Conservation (phyloP, 78 protist genomes). For the Anaeramoeba flamelloides region DNA sequence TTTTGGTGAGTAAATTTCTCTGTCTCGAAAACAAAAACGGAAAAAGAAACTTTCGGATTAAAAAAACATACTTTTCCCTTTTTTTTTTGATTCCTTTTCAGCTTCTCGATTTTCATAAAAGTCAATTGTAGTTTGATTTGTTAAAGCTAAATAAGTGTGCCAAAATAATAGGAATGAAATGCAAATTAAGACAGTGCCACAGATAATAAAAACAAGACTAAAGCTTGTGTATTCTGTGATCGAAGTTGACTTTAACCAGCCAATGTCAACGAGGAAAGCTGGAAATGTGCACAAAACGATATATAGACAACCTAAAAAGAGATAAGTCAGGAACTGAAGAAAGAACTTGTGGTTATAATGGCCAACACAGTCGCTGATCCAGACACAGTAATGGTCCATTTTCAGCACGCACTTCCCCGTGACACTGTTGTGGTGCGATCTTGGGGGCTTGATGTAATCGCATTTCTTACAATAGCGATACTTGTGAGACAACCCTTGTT, state of each 20-base stretch:
- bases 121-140: not conserved
- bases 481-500: no score
- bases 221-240: no score
- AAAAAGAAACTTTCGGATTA: no score
- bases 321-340: slow-evolving; percentile 3
- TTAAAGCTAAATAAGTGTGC: not conserved
- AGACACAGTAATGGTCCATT: slow-evolving; percentile 20
- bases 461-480: not conserved
- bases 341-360: slow-evolving; percentile 13
- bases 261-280: no score
- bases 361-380: slow-evolving; percentile 11
- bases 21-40: no score
- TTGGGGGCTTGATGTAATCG: slow-evolving; percentile 5
- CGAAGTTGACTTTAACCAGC: no score
- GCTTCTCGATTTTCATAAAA: slow-evolving; percentile 2
- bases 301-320: not conserved
- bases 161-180: not conserved
- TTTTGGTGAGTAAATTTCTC: no score
- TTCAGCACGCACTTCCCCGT: slow-evolving; percentile 7
- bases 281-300: no score
- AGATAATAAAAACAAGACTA: not conserved
- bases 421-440: slow-evolving; percentile 14
- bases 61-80: no score
- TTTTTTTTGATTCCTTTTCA: no score
- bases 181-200: not conserved